Percentiles rank a stretch among this genome's conserved stretches.
Conservation (phyloP, 495 filamentous ascomycete genomes). For the Aspergillus nanangensis region DNA sequence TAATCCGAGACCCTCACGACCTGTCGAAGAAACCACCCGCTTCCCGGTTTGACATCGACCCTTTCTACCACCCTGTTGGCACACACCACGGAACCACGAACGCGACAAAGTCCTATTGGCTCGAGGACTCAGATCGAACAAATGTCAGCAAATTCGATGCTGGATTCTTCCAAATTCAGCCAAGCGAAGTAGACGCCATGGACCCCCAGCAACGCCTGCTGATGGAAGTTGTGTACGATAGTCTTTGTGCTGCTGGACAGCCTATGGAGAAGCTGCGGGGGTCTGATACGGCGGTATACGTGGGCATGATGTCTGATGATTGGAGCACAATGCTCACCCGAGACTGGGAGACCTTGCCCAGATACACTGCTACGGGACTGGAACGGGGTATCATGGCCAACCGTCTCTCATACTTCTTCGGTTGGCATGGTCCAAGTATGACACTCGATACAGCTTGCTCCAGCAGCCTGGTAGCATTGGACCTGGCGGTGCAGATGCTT, state of each 20-base stretch:
- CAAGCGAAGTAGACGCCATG: slow-evolving; percentile 39
- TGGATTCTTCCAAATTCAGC: slow-evolving; percentile 51
- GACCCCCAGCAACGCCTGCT: slow-evolving; percentile 44
- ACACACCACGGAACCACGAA: too few species aligned
- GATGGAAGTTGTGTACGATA: slow-evolving; percentile 53
- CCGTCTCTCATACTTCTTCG: slow-evolving; percentile 46
- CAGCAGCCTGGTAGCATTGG: slow-evolving; percentile 31
- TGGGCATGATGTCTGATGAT: slow-evolving; percentile 39
- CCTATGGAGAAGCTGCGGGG: slow-evolving; percentile 29
- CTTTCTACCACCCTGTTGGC: too few species aligned
- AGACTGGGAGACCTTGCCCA: slow-evolving; percentile 30
- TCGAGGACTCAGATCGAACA: too few species aligned
- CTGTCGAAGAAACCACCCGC: too few species aligned
- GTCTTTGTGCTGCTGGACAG: slow-evolving; percentile 44
- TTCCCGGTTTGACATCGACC: too few species aligned
- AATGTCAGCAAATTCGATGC: slow-evolving; percentile 42
- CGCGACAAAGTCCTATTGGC: too few species aligned
- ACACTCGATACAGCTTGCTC: slow-evolving; percentile 52
- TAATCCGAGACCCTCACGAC: slow-evolving; percentile 21
- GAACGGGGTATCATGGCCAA: slow-evolving; percentile 37
- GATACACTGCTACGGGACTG: slow-evolving; percentile 43
- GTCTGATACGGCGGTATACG: slow-evolving; percentile 39
- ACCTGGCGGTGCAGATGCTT: slow-evolving; percentile 38
- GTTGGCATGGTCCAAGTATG: slow-evolving; percentile 44
- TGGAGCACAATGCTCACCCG: slow-evolving; percentile 31